Percentiles rank a stretch among this genome's conserved stretches.
phyloP scores from a whole-genome alignment of 768 basidiomycete species.

The Sporobolomyces roseus region DNA sequence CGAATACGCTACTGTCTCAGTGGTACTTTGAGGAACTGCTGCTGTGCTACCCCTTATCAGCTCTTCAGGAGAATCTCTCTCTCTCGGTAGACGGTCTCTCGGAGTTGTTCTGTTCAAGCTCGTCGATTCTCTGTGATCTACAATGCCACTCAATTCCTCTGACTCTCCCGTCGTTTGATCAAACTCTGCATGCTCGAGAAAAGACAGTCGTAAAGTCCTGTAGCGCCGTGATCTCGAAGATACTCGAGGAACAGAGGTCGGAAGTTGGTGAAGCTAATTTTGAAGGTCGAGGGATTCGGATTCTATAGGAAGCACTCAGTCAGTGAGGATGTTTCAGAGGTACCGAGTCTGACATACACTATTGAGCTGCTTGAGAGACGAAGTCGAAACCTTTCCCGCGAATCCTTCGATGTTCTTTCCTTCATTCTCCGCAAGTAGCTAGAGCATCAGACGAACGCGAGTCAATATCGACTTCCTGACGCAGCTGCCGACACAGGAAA shows the following conservation, averaged over 20 bases:
- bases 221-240: not conserved
- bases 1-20: no score
- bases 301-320: not conserved
- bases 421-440: no score
- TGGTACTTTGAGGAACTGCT: no score
- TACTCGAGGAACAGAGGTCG: constrained; percentile 28
- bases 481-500: not conserved
- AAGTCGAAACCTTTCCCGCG: not conserved
- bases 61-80: no score
- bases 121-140: no score
- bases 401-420: not conserved
- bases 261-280: constrained; percentile 22
- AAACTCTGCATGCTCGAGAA: constrained; percentile 25
- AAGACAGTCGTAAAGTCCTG: constrained; percentile 15
- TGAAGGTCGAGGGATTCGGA: not conserved
- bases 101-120: no score
- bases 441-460: not conserved
- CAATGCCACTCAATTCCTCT: not conserved
- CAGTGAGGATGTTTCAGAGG: not conserved
- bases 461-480: constrained; percentile 5
- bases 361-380: constrained; percentile 10
- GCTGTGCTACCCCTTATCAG: no score
- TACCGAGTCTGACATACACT: constrained; percentile 1
- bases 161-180: constrained; percentile 5
- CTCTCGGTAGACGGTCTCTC: no score